phyloP scores from a whole-genome alignment of 2,329 filamentous ascomycete genomes.

The Paracamarosporium sp. region DNA sequence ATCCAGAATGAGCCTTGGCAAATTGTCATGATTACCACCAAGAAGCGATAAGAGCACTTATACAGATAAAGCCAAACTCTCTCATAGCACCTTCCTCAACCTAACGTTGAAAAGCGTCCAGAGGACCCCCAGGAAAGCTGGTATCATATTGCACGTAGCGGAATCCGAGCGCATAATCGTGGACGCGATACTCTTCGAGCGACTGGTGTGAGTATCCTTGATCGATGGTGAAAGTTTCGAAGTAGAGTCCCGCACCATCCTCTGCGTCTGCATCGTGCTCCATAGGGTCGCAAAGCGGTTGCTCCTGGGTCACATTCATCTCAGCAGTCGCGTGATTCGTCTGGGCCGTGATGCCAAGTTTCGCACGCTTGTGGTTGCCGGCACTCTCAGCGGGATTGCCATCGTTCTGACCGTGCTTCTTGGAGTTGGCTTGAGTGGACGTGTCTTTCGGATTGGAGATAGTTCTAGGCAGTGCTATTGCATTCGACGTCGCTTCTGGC shows the following conservation, averaged over 20 bases:
- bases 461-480: too few species aligned
- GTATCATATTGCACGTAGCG: background rate
- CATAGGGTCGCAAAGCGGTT: background rate
- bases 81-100: too few species aligned
- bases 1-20: too few species aligned
- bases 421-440: background rate
- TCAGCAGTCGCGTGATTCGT: background rate
- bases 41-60: too few species aligned
- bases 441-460: background rate
- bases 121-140: background rate
- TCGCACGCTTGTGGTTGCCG: background rate
- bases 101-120: too few species aligned
- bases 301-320: background rate
- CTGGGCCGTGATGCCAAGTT: background rate
- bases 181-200: background rate
- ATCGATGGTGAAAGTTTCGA: background rate
- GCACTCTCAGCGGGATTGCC: background rate
- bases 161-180: background rate
- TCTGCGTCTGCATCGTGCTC: background rate
- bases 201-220: background rate
- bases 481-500: too few species aligned
- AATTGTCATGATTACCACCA: too few species aligned
- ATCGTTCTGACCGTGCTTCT: background rate
- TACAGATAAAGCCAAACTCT: too few species aligned
- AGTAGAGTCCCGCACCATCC: background rate